Evolutionary conservation across 129 eudicot genomes (phyloP), one percentile per base, ranked within the genome.

Genomic region (Calendula officinalis): DNA sequence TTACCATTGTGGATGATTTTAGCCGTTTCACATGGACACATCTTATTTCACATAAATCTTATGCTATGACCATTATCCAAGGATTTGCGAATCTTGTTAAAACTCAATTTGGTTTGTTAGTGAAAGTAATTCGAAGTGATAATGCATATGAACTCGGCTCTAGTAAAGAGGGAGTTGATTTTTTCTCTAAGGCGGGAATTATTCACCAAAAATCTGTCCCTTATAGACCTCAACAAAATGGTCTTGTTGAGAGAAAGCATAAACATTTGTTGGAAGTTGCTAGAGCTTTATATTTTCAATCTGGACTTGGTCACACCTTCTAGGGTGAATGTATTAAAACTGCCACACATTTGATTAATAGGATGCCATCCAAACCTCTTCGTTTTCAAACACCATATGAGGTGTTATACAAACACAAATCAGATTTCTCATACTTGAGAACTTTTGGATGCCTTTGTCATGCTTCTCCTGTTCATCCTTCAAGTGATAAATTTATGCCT

Each of bases 191-290:
- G 7, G 22, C 6, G 4, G 55, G 69, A 1, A 63, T 63, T 63
- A 2, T 63, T 3, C 56, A 63, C 8, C 69, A 63, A 45, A 63
- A 34, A 6, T 2, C 55, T 6, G 11, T 14, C 4, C 9, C 51
- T 5, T 34, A 42, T 11, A 45, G 6, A 3, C 69, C 56, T 4
- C 69, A 63, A 45, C 56, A 63, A 22, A 63, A 63, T 33, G 56
- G 42, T 1, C 15, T 22, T 45, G 16, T 63, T 6, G 47, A 27
- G 46, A 13, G 10, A n/a, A 63, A 17, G 5, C 10, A 32, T 7
- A 6, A 3, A 11, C 69, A 3, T 22, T 22, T 22, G 30, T 22
- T 22, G 30, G 30, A 22, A 22, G 30, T 22, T 22, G 30, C 30
- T 22, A 4, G 34, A 6, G n/a, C 56, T 4, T 17, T 63, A 1